Base-by-base conservation (phyloP, 441 rosid genomes). In the Eruca vesicaria region DNA sequence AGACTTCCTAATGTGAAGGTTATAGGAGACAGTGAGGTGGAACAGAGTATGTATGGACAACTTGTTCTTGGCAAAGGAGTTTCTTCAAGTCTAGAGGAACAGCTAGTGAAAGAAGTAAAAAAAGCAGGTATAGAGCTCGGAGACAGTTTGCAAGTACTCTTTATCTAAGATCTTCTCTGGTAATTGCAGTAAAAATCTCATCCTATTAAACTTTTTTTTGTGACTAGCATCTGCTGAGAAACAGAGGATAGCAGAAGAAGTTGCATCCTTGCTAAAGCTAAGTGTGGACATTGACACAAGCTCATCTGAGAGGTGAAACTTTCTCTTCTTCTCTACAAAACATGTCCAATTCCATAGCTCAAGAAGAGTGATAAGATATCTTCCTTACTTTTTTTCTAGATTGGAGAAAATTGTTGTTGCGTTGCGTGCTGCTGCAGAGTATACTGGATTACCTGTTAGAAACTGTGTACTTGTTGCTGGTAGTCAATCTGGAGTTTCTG, bases 201-300 rank as follows among this genome's bases (percentile, higher is more conserved):
- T 79, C 33, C 18, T 29, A 31, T 58, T 12, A n/a, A 12, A 77
- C 7, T 77, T 71, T 78, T 78, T n/a, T 71, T 76, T 10, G 28
- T 23, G 73, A 41, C 71, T 86, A 94, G 98, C 81, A 28, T 92
- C 97, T 33, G 91, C 95, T 38, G 92, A 94, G 86, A 94, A 88
- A 79, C 94, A 86, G 78, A 84, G 85, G 85, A 86, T 94, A 82
- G 98, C 97, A 14, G 80, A 94, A 77, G 95, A 92, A 85, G 94
- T 94, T 80, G 98, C 97, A 23, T 89, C 94, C 11, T 66, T 88
- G 84, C 91, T 94, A 48, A 94, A 92, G 82, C 82, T 89, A 86
- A 87, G 85, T 64, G 97, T 94, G 68, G 90, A 88, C 33, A 71
- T 94, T 28, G 96, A 87, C 84, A 87, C 97, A 43, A 92, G 74